Percentiles rank a stretch among this genome's conserved stretches.
Conservation (phyloP, 345 rosid species). For the Aquilaria yunnanensis region DNA sequence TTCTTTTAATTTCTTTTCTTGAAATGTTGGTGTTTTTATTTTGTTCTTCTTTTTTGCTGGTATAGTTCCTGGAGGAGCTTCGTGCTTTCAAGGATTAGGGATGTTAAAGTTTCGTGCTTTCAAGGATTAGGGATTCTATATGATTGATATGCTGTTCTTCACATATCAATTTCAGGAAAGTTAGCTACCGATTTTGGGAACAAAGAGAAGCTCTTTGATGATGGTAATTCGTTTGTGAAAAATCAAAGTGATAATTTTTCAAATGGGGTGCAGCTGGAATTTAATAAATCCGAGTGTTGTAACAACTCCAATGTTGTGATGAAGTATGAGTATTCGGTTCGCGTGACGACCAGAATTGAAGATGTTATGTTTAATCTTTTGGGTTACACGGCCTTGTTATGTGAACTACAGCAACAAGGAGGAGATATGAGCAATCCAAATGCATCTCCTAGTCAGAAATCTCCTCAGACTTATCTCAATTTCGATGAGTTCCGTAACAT, state of each 20-base stretch:
- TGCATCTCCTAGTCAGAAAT: slow-evolving; percentile 20
- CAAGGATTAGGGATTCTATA: not conserved
- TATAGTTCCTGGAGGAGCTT: not conserved
- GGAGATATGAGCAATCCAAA: slow-evolving; percentile 14
- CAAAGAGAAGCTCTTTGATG: slow-evolving; percentile 13
- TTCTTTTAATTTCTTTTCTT: slow-evolving; percentile 4
- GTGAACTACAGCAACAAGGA: slow-evolving; percentile 28
- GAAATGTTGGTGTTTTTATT: slow-evolving; percentile 8
- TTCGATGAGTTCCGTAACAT: slow-evolving; percentile 52
- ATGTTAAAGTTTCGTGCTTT: not conserved
- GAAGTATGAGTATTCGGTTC: slow-evolving; percentile 31
- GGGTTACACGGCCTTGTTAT: slow-evolving; percentile 37
- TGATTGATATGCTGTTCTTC: not conserved
- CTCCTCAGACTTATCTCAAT: slow-evolving; percentile 42
- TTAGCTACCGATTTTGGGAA: slow-evolving; percentile 14
- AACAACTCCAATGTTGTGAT: slow-evolving; percentile 27
- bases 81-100: not conserved
- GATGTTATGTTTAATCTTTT: slow-evolving; percentile 42
- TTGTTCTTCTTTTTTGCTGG: not conserved
- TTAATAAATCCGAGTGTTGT: slow-evolving; percentile 22
- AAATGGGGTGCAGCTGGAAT: slow-evolving; percentile 30
- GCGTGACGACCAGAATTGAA: slow-evolving; percentile 29
- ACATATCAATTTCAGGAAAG: slow-evolving; percentile 26
- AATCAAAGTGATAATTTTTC: slow-evolving; percentile 16
- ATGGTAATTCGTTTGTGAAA: slow-evolving; percentile 6